Evolutionary conservation across 768 basidiomycete genomes (phyloP).

Genomic region (Lactarius hengduanensis): DNA sequence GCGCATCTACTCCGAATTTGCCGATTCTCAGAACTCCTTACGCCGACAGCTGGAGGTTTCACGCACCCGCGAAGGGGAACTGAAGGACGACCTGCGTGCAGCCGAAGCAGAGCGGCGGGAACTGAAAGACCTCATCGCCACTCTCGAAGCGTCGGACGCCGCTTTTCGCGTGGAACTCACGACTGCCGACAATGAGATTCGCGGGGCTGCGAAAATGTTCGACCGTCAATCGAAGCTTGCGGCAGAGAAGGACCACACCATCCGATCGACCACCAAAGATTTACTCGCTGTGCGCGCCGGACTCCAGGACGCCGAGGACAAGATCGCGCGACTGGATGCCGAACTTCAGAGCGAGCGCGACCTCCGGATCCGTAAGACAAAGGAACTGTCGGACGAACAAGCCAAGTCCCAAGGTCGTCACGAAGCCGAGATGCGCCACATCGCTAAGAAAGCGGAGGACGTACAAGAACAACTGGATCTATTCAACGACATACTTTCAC

Average conservation of each 20-base stretch:
- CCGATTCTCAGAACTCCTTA: not conserved
- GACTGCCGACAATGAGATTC: not conserved
- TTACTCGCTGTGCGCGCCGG: not conserved
- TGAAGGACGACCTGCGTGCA: slow-evolving; percentile 5
- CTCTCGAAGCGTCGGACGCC: slow-evolving; percentile 6
- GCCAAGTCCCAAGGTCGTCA: not conserved
- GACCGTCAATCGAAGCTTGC: not conserved
- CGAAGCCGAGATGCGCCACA: not conserved
- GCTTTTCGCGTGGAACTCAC: not conserved
- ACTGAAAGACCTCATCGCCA: slow-evolving; percentile 2
- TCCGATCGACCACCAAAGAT: slow-evolving; percentile 3
- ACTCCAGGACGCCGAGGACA: not conserved
- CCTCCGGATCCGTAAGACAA: not conserved
- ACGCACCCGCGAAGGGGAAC: slow-evolving; percentile 1
- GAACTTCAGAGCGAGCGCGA: slow-evolving; percentile 4
- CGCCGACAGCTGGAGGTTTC: slow-evolving; percentile 3
- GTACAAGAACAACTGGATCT: not conserved
- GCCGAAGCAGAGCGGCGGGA: not conserved
- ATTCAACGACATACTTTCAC: not conserved
- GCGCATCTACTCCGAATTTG: not conserved
- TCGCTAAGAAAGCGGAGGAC: not conserved
- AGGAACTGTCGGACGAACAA: slow-evolving; percentile 3
- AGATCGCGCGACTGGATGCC: not conserved
- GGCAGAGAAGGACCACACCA: slow-evolving; percentile 1
- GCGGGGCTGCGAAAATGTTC: not conserved